These are phyloP conservation scores for Reticulascus tulasneorum DNA, from an alignment of 2,329 filamentous ascomycete species.

Conservation along the genomic window DNA sequence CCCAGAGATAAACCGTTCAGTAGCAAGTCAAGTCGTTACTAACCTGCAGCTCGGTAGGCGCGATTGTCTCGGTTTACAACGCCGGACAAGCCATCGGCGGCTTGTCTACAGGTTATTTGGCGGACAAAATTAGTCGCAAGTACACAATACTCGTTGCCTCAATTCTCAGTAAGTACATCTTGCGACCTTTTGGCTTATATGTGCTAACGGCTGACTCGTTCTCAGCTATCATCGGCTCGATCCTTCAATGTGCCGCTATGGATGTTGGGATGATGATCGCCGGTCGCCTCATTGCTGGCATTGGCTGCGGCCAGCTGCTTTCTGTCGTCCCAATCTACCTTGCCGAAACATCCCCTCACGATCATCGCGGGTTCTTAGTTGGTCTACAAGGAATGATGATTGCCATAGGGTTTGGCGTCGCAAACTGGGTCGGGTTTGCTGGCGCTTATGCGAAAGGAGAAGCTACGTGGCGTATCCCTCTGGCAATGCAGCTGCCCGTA, in stretches of 20 bases:
- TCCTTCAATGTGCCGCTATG: slow-evolving; percentile 18
- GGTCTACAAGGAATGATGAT: slow-evolving; percentile 20
- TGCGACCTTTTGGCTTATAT: not conserved
- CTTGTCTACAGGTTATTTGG: slow-evolving; percentile 24
- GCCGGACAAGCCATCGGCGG: slow-evolving; percentile 26
- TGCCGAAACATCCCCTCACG: slow-evolving; percentile 20
- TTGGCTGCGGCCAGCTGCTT: slow-evolving; percentile 15
- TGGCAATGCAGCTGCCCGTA: slow-evolving; percentile 19
- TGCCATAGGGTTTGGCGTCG: slow-evolving; percentile 23
- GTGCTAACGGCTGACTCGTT: slow-evolving; percentile 17
- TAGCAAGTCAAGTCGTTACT: not conserved
- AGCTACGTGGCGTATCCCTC: slow-evolving; percentile 22
- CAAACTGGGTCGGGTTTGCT: slow-evolving; percentile 30
- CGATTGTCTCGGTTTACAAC: slow-evolving; percentile 28
- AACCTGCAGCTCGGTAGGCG: slow-evolving; percentile 12
- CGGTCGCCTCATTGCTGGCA: slow-evolving; percentile 19
- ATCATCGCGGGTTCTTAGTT: slow-evolving; percentile 20
- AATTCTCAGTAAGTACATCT: slow-evolving; percentile 12
- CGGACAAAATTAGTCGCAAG: slow-evolving; percentile 28
- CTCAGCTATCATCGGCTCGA: slow-evolving; percentile 14
- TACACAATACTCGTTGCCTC: slow-evolving; percentile 27
- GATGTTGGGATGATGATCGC: slow-evolving; percentile 24
- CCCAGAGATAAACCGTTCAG: not conserved
- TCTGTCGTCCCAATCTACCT: slow-evolving; percentile 22
- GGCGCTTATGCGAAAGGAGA: slow-evolving; percentile 25